Evolutionary conservation across 2,329 filamentous ascomycete genomes (phyloP), one percentile per base, ranked within the genome.

Genomic region (Botrytis fabae): DNA sequence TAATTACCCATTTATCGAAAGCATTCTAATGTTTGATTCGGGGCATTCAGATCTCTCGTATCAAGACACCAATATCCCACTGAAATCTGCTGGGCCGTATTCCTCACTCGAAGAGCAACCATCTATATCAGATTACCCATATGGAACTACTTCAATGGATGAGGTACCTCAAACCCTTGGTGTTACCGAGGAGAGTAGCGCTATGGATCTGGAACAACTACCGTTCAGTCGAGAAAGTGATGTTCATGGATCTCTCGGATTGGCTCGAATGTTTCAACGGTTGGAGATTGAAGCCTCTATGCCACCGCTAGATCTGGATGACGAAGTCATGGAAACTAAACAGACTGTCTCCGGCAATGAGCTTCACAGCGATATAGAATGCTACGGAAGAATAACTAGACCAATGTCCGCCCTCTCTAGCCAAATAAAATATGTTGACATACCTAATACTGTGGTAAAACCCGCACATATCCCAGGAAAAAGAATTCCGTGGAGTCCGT

Each of bases 211-310:
- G 12, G 51, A 70, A 44, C 40, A 42, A 40, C 44, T 8, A 38
- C 38, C 51, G 0, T 35, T 59, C 5, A 38, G 60, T 28, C 9
- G 35, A 12, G 59, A 54, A 12, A 38, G n/a, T 20, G 38, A 61
- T 60, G 9, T 70, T 2, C 68, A n/a, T 40, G 70, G 38, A 65
- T 66, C 70, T 28, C 46, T 18, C 57, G 44, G 70, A 66, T 20
- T 66, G 22, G 22, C 46, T 42, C 32, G 38, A n/a, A n/a, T 71
- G 25, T 44, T 71, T 22, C 4, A 1, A 8, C 28, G 1, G 25
- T 54, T 71, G 70, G 60, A 71, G 12, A 65, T 66, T 16, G 69
- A 71, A 63, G 32, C 22, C 7, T 40, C 14, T 20, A 70, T 70
- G 35, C 20, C n/a, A 40, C 22, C 42, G 4, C 25, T 38, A 3